These are phyloP conservation scores for Kwoniella sp. DNA, from an alignment of 768 basidiomycete genomes.

Conservation along the genomic window DNA sequence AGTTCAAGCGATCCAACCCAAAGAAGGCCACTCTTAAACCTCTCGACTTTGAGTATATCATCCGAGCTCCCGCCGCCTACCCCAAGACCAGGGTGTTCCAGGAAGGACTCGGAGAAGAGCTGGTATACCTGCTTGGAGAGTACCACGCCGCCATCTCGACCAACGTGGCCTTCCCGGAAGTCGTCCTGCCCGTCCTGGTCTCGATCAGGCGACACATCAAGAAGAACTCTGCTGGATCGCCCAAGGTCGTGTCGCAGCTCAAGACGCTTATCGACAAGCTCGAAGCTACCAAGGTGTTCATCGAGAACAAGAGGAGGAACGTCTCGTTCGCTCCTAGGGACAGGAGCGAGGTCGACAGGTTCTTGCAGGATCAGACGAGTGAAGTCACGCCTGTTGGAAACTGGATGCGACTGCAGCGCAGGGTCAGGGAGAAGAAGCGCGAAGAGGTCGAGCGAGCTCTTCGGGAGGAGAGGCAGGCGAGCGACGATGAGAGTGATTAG, in stretches of 20 bases:
- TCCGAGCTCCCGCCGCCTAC: slow-evolving; percentile 84
- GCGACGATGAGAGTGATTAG: slow-evolving; percentile 17
- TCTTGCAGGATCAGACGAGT: slow-evolving; percentile 55
- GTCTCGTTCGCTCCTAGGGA: slow-evolving; percentile 73
- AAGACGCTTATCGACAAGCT: slow-evolving; percentile 80
- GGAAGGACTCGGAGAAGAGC: slow-evolving; percentile 78
- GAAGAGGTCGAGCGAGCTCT: slow-evolving; percentile 50
- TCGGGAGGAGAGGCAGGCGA: slow-evolving; percentile 30
- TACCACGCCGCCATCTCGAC: slow-evolving; percentile 70
- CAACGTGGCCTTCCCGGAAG: slow-evolving; percentile 90
- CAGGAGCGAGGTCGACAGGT: slow-evolving; percentile 65
- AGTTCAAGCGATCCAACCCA: slow-evolving; percentile 61
- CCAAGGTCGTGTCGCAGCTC: slow-evolving; percentile 52
- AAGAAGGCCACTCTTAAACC: slow-evolving; percentile 83
- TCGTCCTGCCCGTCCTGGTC: slow-evolving; percentile 71
- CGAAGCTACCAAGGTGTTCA: slow-evolving; percentile 77
- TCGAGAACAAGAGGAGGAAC: slow-evolving; percentile 64
- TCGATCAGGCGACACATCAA: slow-evolving; percentile 72
- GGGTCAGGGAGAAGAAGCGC: slow-evolving; percentile 61
- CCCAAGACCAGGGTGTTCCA: slow-evolving; percentile 78
- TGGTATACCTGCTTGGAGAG: slow-evolving; percentile 70
- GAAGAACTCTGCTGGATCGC: slow-evolving; percentile 45
- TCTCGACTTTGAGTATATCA: slow-evolving; percentile 78
- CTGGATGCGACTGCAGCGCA: slow-evolving; percentile 74
- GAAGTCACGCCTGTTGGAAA: slow-evolving; percentile 73